phyloP scores from a whole-genome alignment of 2,329 filamentous ascomycete genomes.

The Fusarium dimerum region DNA sequence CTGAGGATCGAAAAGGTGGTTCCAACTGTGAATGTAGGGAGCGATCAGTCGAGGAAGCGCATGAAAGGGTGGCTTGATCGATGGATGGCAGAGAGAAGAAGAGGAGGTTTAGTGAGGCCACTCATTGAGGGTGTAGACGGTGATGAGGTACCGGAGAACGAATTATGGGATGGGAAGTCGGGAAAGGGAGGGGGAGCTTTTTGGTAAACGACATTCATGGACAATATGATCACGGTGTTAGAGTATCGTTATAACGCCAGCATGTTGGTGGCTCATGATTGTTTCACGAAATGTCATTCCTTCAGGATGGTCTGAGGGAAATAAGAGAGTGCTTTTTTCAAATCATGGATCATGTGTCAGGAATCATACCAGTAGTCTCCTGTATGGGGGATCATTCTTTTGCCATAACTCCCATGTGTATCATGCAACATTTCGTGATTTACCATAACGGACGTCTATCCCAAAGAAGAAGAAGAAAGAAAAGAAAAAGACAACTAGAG shows the following conservation, averaged over 20 bases:
- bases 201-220: conserved; percentile 33
- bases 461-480: background rate
- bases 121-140: conserved; percentile 42
- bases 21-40: conserved; percentile 84
- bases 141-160: conserved; percentile 25
- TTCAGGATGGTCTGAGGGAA: too few relatives aligned
- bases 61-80: conserved; percentile 68
- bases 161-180: conserved; percentile 43
- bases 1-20: conserved; percentile 86
- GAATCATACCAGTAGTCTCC: too few relatives aligned
- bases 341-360: too few relatives aligned
- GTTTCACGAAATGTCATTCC: too few relatives aligned
- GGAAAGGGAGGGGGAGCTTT: conserved; percentile 40
- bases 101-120: conserved; percentile 53
- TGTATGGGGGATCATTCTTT: too few relatives aligned
- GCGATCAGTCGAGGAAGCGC: conserved; percentile 54
- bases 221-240: background rate
- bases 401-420: background rate
- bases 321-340: too few relatives aligned
- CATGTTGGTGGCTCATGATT: background rate
- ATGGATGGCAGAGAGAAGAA: conserved; percentile 60
- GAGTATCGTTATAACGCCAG: background rate
- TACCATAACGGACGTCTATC: background rate
- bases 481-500: background rate
- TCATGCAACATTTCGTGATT: background rate